Base-by-base conservation (phyloP, 2,329 filamentous ascomycete genomes). In the Pseudopyricularia cyperi region DNA sequence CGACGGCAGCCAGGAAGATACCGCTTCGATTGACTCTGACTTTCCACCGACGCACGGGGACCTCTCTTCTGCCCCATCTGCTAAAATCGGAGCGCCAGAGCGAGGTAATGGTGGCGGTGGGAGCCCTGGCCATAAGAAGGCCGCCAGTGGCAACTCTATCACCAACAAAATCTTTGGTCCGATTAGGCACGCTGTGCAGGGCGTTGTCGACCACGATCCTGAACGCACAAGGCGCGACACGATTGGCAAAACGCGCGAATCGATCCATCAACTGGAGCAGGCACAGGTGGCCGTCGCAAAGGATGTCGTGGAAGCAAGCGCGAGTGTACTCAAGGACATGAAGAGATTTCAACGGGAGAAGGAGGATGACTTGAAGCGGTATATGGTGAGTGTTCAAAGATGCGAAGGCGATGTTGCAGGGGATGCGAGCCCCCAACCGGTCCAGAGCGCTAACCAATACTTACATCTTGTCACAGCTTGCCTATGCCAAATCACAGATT, bases 321-420 rank as follows among this genome's bases (percentile, higher is more conserved):
- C 80, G 3, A 94, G 89, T 51, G 88, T 97, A 4, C 68, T 98
- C 59, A 85, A 87, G 61, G 93, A 98, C 64, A 71, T 98, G 55
- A 89, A 89, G 71, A 76, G 93, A 55, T 98, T 98, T 68, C 94
- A 98, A 68, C 75, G 75, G 54, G 90, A 97, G 68, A 98, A 98
- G 68, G 94, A 98, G 69, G 89, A 91, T 50, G 93, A 98, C 65
- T 67, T 98, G 61, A 84, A 83, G 63, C 81, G 87, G 56, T 97
- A 97, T 66, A 98, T 98, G 93, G 93, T 96, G 72, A 71, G 86
- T 69, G 28, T 26, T 44, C 32, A 24, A 46, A 48, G 26, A 32
- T 57, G 54, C 55, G 3, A 2, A 3, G n/a, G 22, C 7, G 24
- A 15, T 17, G 6, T 12, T 24, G 39, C 11, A 9, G 22, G 22